Evolutionary conservation across 768 basidiomycete species (phyloP).

Genomic region (Russula sp.): DNA sequence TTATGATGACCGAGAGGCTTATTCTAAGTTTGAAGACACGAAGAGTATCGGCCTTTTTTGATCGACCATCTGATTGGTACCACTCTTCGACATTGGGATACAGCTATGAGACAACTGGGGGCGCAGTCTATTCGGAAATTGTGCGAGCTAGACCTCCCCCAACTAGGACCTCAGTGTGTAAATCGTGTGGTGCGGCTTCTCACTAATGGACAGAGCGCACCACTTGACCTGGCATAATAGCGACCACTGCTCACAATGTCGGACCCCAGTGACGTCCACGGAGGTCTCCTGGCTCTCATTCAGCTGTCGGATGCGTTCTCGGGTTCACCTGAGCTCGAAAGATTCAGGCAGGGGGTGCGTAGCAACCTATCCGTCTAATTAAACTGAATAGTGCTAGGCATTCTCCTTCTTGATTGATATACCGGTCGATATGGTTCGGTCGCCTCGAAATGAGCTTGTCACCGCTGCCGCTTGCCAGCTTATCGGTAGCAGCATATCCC

Average conservation of each 20-base stretch:
- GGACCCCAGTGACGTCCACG: slow-evolving; percentile 73
- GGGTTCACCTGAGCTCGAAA: slow-evolving; percentile 24
- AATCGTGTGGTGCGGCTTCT: slow-evolving; percentile 45
- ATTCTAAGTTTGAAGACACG: slow-evolving; percentile 48
- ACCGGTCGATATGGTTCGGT: slow-evolving; percentile 52
- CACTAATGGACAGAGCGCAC: slow-evolving; percentile 22
- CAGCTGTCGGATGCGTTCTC: slow-evolving; percentile 65
- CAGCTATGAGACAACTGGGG: slow-evolving; percentile 67
- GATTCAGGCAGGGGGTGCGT: slow-evolving; percentile 40
- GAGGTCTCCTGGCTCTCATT: slow-evolving; percentile 65
- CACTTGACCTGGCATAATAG: slow-evolving; percentile 33
- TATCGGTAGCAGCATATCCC: slow-evolving; percentile 60
- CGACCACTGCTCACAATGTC: slow-evolving; percentile 50
- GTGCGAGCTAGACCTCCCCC: slow-evolving; percentile 52
- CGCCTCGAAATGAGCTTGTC: slow-evolving; percentile 65
- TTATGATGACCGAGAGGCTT: slow-evolving; percentile 4
- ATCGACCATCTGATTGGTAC: slow-evolving; percentile 68
- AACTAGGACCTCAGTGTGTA: slow-evolving; percentile 45
- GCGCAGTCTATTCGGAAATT: slow-evolving; percentile 69
- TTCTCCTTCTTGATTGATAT: slow-evolving; percentile 54
- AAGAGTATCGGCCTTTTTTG: slow-evolving; percentile 64
- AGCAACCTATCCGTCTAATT: neutral
- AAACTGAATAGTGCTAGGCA: slow-evolving; percentile 41
- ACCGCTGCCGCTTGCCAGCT: slow-evolving; percentile 67
- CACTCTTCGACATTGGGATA: slow-evolving; percentile 86